Evolutionary conservation across 177 flowering plant genomes (phyloP), one percentile per base, ranked within the genome.

Genomic region (Telopea speciosissima): DNA sequence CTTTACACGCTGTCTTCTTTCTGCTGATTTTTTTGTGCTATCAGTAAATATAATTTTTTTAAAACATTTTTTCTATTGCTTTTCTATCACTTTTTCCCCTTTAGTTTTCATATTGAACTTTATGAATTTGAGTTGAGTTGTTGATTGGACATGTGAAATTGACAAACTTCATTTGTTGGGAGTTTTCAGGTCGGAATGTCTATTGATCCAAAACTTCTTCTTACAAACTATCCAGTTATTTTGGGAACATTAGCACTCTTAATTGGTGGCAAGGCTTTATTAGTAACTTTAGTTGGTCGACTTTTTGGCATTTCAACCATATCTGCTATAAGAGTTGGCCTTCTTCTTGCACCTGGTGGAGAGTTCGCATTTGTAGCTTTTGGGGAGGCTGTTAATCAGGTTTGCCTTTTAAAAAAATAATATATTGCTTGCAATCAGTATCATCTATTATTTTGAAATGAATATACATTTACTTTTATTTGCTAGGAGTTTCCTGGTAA

Each of bases 361-460:
- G 99, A 96, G 75, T 96, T 96, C 81, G 99, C 98, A 68, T 96
- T 96, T 82, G 99, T 96, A 58, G 99, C 99, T 70, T 93, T 96
- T 84, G 99, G 99, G 70, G 99, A 96, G 80, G 99, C 99, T 76
- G 99, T 96, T 71, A 96, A 90, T 82, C 99, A 96, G 99, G 99
- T 93, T 73, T 77, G 26, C 24, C 67, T 71, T 25, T 40, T 11
- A 14, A 31, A 7, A 7, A 24, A 62, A 8, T 61, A 36, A 26
- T 61, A 40, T 11, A 22, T 71, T 72, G 21, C 33, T 56, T 72
- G 65, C 3, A 14, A 71, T 36, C 31, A 25, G 13, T n/a, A 49
- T 44, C 49, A 44, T 16, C 19, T 49, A 12, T 49, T 16, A 9
- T 16, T 45, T 67, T 1, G 14, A 42, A 44, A 22, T 65, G 26